Percentiles rank a stretch among this genome's conserved stretches.
These are phyloP conservation scores for Kurtzmaniella quercitrusa DNA, from an alignment of 1,139 yeast genomes.

Conservation along the genomic window DNA sequence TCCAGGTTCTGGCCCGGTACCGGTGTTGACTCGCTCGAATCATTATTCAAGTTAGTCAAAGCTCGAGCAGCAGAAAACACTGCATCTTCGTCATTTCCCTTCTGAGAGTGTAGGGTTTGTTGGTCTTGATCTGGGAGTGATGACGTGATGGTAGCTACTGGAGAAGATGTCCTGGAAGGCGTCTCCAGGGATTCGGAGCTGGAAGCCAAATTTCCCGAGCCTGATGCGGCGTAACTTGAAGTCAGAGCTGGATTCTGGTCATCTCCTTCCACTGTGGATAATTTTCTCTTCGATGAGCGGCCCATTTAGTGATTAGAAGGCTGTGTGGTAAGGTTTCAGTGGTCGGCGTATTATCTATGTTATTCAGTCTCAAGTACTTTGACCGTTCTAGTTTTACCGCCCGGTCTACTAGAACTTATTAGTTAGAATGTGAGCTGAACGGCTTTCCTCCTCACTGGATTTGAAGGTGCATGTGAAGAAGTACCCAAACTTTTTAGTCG, in stretches of 20 bases:
- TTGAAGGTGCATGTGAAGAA: conserved; percentile 1
- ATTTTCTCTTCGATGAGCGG: conserved; percentile 5
- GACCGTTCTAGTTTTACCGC: not conserved
- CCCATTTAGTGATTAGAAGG: conserved; percentile 4
- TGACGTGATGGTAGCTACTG: not conserved
- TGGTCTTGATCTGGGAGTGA: not conserved
- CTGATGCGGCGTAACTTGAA: not conserved
- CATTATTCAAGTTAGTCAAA: conserved; percentile 30
- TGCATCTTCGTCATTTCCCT: conserved; percentile 18
- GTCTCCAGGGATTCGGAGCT: not conserved
- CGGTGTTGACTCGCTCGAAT: conserved; percentile 8
- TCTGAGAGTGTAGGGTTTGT: not conserved
- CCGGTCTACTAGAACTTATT: not conserved
- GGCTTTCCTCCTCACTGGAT: not conserved
- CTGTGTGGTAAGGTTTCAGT: too few species aligned
- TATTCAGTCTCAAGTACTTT: too few species aligned
- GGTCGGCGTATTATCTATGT: too few species aligned
- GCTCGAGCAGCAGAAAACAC: conserved; percentile 41
- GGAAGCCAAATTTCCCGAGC: not conserved
- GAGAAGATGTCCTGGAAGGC: not conserved
- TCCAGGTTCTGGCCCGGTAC: not conserved
- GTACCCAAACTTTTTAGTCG: not conserved
- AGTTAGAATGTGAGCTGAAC: not conserved
- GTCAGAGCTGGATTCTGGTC: not conserved
- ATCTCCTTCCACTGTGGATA: conserved; percentile 3